phyloP scores from a whole-genome alignment of 2,329 filamentous ascomycete genomes.

The Huntiella bhutanensis region DNA sequence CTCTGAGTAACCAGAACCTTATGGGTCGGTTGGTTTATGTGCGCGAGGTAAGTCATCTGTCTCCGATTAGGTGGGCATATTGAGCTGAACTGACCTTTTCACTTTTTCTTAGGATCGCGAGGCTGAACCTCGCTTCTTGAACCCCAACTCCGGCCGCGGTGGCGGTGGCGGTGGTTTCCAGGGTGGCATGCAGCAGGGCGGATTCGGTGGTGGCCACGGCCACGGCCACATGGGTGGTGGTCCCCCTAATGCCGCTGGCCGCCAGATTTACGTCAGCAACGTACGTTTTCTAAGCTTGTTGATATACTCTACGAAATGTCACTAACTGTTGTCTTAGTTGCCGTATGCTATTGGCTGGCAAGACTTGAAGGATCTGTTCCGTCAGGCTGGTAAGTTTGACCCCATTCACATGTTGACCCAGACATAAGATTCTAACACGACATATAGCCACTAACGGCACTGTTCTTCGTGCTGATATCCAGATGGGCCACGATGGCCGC shows the following conservation, averaged over 20 bases:
- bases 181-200: slow-evolving; percentile 22
- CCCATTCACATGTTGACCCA: background rate
- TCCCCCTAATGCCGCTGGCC: slow-evolving; percentile 36
- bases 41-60: slow-evolving; percentile 54
- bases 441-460: slow-evolving; percentile 40
- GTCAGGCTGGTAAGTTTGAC: slow-evolving; percentile 68
- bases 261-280: slow-evolving; percentile 95
- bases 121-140: slow-evolving; percentile 89
- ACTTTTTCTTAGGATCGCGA: slow-evolving; percentile 62
- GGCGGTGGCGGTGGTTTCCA: slow-evolving; percentile 36
- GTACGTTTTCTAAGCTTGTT: slow-evolving; percentile 42
- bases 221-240: slow-evolving; percentile 35
- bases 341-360: slow-evolving; percentile 98
- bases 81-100: background rate
- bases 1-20: slow-evolving; percentile 95
- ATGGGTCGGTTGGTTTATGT: slow-evolving; percentile 98
- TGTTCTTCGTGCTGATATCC: slow-evolving; percentile 89
- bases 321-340: slow-evolving; percentile 39
- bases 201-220: slow-evolving; percentile 31
- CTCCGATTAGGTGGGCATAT: background rate
- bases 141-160: slow-evolving; percentile 30
- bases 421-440: background rate
- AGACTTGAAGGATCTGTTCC: slow-evolving; percentile 95
- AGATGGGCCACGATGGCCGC: slow-evolving; percentile 74
- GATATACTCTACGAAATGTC: slow-evolving; percentile 16